Percentiles rank a stretch among this genome's conserved stretches.
phyloP scores from a whole-genome alignment of 352 stramenopile genomes.

The Phytophthora pisi region DNA sequence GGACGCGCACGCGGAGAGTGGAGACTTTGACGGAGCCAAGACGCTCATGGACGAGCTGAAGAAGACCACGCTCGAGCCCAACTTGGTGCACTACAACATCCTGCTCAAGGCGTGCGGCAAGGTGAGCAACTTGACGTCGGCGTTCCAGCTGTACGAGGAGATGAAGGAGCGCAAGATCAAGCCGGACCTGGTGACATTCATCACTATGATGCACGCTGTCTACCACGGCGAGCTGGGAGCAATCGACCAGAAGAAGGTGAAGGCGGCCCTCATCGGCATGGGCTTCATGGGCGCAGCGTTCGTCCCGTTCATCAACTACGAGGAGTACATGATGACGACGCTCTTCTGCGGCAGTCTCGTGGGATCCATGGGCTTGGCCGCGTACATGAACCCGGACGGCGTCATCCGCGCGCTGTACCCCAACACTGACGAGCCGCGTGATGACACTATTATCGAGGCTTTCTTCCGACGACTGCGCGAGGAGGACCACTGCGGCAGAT shows the following conservation, averaged over 20 bases:
- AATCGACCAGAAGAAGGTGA: conserved; percentile 76
- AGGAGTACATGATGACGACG: conserved; percentile 75
- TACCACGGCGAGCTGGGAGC: conserved; percentile 76
- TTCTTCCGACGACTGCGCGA: conserved; percentile 86
- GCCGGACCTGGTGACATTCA: conserved; percentile 80
- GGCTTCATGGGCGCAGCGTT: conserved; percentile 59
- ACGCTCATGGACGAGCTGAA: conserved; percentile 66
- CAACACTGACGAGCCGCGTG: conserved; percentile 71
- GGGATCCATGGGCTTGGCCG: conserved; percentile 79
- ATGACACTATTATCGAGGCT: conserved; percentile 73
- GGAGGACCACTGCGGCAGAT: conserved; percentile 82
- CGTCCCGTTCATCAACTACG: conserved; percentile 75
- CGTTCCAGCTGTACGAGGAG: conserved; percentile 86
- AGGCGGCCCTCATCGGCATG: conserved; percentile 61
- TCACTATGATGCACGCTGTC: conserved; percentile 89
- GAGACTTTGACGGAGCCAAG: conserved; percentile 60
- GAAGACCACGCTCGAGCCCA: conserved; percentile 34
- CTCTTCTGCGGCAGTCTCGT: conserved; percentile 79
- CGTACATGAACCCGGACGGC: conserved; percentile 87
- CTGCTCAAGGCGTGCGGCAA: conserved; percentile 80
- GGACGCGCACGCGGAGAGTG: conserved; percentile 63
- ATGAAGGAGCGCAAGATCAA: conserved; percentile 80
- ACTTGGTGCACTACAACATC: conserved; percentile 84
- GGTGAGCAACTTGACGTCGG: conserved; percentile 64
- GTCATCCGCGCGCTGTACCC: conserved; percentile 82